Base-by-base conservation (phyloP, 345 rosid genomes). In the Eucalyptus regnans region DNA sequence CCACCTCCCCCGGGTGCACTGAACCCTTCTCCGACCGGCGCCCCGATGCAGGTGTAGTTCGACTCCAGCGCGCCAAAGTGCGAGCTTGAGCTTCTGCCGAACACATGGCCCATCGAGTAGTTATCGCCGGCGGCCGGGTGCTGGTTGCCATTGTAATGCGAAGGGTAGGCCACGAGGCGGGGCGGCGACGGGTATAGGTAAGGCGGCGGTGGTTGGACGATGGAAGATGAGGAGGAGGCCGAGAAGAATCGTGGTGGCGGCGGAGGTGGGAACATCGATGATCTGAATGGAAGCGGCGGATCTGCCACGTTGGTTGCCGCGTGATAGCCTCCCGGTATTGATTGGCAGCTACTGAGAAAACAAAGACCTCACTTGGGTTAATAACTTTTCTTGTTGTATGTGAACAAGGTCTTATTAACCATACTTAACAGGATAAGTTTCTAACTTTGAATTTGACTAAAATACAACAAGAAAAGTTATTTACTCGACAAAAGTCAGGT, bases 21-120 rank as follows among this genome's bases (percentile, higher is more conserved):
- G 46, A 85, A 89, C 37, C 46, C 64, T 5, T 90, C 89, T 79
- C 90, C 93, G 12, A 89, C 88, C n/a, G 97, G 98, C 43, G 96
- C 97, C 85, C 99, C 98, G 85, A 96, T 91, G 95, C 98, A 97
- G 44, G 98, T 92, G 92, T 96, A 95, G 91, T 83, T 92, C 84
- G 87, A 31, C 44, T 46, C n/a, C 11, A 18, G 46, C 15, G 56
- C 14, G 14, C 58, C 48, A 16, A 51, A 52, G 60, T 87, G 81
- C 29, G 48, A 76, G 85, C 90, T 48, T 50, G 62, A 87, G 90
- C 90, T 90, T 89, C 87, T 86, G n/a, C 89, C 86, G 29, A 94
- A 94, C 86, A 96, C 96, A 87, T 96, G 97, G 50, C 95, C 94
- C 43, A 93, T 89, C 89, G 93, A 96, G 91, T 92, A 95, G 88